Percentiles rank a stretch among this genome's conserved stretches.
phyloP scores from a whole-genome alignment of 306 rosid species.

The Macrotyloma uniflorum region DNA sequence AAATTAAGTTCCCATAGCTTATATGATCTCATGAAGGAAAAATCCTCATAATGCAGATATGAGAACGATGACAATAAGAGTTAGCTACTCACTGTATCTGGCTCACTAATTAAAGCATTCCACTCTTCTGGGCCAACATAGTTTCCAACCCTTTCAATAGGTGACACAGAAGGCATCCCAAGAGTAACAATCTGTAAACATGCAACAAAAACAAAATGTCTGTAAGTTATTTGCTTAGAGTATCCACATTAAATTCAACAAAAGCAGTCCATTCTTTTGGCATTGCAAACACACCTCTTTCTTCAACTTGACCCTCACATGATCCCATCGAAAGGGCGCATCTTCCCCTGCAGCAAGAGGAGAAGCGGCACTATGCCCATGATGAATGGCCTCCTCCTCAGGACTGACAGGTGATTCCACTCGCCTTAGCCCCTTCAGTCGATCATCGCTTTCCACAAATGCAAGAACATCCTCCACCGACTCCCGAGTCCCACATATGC shows the following conservation, averaged over 20 bases:
- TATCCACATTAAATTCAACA: slow-evolving; percentile 12
- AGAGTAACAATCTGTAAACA: slow-evolving; percentile 82
- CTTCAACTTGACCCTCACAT: slow-evolving; percentile 95
- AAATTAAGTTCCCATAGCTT: slow-evolving; percentile 1
- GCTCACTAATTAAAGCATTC: slow-evolving; percentile 82
- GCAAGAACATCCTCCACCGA: slow-evolving; percentile 77
- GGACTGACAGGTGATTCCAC: slow-evolving; percentile 88
- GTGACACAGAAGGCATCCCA: slow-evolving; percentile 84
- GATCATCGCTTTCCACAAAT: slow-evolving; percentile 66
- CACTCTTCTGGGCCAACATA: slow-evolving; percentile 81
- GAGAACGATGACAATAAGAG: slow-evolving; percentile 5
- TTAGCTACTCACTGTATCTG: slow-evolving; percentile 66
- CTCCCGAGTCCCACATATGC: slow-evolving; percentile 82
- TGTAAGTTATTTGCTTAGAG: not conserved
- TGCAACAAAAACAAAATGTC: not conserved
- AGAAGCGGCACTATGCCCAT: slow-evolving; percentile 72
- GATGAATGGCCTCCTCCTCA: slow-evolving; percentile 94
- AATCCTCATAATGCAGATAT: slow-evolving; percentile 1
- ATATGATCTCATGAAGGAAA: slow-evolving; percentile 4
- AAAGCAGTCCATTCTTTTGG: slow-evolving; percentile 8
- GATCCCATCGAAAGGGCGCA: slow-evolving; percentile 93
- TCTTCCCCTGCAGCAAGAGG: slow-evolving; percentile 98
- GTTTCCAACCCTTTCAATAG: slow-evolving; percentile 80
- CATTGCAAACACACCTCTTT: slow-evolving; percentile 64
- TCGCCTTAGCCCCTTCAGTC: slow-evolving; percentile 68